A percentile compares a stretch with the other conserved stretches of the same genome.
phyloP scores from a whole-genome alignment of 306 rosid species.

The Castanospermum australe region DNA sequence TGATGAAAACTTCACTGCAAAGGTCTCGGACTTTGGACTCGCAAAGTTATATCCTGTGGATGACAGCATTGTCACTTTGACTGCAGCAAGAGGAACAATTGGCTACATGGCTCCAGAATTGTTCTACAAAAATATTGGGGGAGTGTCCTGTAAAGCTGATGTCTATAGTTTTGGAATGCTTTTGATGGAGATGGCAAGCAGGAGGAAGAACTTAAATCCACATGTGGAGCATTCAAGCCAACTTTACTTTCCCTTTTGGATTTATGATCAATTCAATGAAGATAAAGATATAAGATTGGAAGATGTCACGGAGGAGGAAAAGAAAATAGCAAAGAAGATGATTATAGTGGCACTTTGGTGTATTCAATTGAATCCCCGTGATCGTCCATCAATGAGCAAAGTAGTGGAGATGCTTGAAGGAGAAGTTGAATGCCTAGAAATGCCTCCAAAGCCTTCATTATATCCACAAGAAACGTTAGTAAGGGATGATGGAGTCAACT shows the following conservation, averaged over 20 bases:
- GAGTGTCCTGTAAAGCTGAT: slow-evolving; percentile 18
- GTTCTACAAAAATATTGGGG: background rate
- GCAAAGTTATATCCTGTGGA: background rate
- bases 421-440: background rate
- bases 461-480: background rate
- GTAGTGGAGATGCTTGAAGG: slow-evolving; percentile 33
- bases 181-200: slow-evolving; percentile 13
- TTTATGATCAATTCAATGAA: background rate
- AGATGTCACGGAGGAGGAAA: background rate
- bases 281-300: background rate
- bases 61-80: background rate
- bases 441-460: slow-evolving; percentile 26
- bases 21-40: background rate
- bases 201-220: background rate
- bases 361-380: slow-evolving; percentile 15
- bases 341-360: slow-evolving; percentile 34
- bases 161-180: slow-evolving; percentile 28
- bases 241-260: too few relatives aligned
- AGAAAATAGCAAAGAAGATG: slow-evolving; percentile 18
- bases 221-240: background rate
- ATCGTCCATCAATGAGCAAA: slow-evolving; percentile 32
- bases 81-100: slow-evolving; percentile 12
- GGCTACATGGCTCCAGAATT: slow-evolving; percentile 28
- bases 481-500: background rate
- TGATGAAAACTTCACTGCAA: background rate